Evolutionary conservation across 176 grass and related monocot species (phyloP).

Genomic region (Ensete glaucum): DNA sequence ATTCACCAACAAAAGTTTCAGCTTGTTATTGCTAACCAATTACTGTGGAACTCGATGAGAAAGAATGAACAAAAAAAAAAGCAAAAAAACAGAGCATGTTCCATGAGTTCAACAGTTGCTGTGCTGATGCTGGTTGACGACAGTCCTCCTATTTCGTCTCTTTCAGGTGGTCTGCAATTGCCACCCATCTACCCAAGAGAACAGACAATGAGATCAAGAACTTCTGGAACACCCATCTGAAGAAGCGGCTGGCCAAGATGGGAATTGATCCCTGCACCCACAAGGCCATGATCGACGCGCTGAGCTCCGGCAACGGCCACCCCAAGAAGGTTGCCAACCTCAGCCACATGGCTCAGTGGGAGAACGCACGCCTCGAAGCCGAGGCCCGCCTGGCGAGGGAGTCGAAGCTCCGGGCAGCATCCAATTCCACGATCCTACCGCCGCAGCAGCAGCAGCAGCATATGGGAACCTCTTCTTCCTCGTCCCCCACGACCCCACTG

Average conservation of each 20-base stretch:
- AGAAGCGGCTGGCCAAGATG: constrained; percentile 16
- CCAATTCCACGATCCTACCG: neutral
- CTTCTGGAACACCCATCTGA: constrained; percentile 20
- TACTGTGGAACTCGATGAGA: too few relatives aligned
- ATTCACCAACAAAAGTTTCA: too few relatives aligned
- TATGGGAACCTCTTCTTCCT: neutral
- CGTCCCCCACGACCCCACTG: constrained; percentile 24
- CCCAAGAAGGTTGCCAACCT: constrained; percentile 35
- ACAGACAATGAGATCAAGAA: constrained; percentile 17
- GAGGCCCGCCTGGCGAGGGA: constrained; percentile 77
- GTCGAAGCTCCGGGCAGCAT: constrained; percentile 33
- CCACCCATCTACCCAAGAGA: constrained; percentile 2
- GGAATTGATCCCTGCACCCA: constrained; percentile 12
- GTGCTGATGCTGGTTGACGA: neutral
- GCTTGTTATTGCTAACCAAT: too few relatives aligned
- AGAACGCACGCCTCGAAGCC: constrained; percentile 90
- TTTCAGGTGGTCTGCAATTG: constrained; percentile 18
- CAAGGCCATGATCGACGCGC: constrained; percentile 5
- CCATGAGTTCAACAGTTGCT: too few relatives aligned
- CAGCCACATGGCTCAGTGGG: constrained; percentile 99
- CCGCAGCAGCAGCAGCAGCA: neutral
- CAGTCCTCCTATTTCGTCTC: neutral
- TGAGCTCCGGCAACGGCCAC: constrained; percentile 4
- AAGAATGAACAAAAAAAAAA: too few relatives aligned
- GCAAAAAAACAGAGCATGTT: too few relatives aligned